phyloP scores from a whole-genome alignment of 176 grass and related monocot genomes.

The Oryza australiensis region DNA sequence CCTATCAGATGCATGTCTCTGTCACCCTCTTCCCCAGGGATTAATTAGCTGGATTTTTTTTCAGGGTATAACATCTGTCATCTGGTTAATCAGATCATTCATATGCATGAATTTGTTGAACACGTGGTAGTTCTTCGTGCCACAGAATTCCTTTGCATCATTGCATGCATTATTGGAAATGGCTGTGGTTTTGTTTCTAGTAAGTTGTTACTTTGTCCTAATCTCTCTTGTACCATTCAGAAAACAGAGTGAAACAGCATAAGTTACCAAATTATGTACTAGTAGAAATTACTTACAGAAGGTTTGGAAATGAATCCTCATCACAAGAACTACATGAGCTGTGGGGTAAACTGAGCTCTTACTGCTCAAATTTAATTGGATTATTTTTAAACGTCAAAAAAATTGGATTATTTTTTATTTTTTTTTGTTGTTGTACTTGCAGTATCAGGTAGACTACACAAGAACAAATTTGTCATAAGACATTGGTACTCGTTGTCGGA shows the following conservation, averaged over 20 bases:
- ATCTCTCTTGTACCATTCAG: background rate
- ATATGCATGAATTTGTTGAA: constrained; percentile 30
- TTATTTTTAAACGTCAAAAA: too few species aligned
- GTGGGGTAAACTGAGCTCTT: background rate
- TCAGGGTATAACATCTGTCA: constrained; percentile 30
- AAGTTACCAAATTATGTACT: background rate
- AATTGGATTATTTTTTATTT: too few species aligned
- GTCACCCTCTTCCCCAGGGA: constrained; percentile 37
- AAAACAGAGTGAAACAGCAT: background rate
- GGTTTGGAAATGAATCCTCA: background rate
- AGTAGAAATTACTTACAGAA: background rate
- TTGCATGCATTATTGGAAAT: constrained; percentile 16
- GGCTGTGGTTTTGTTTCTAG: background rate
- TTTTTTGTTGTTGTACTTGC: background rate
- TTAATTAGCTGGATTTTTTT: constrained; percentile 60
- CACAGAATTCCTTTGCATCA: background rate
- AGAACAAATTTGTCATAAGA: background rate
- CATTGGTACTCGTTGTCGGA: background rate
- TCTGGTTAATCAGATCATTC: constrained; percentile 29
- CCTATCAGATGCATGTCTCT: constrained; percentile 47
- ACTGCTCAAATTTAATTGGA: background rate
- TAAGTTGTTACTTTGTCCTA: background rate
- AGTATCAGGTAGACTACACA: background rate
- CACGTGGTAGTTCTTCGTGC: background rate
- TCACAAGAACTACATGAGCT: background rate